Evolutionary conservation across 1,139 yeast species (phyloP), one percentile per base, ranked within the genome.

Genomic region (Kluyveromyces sp.): DNA sequence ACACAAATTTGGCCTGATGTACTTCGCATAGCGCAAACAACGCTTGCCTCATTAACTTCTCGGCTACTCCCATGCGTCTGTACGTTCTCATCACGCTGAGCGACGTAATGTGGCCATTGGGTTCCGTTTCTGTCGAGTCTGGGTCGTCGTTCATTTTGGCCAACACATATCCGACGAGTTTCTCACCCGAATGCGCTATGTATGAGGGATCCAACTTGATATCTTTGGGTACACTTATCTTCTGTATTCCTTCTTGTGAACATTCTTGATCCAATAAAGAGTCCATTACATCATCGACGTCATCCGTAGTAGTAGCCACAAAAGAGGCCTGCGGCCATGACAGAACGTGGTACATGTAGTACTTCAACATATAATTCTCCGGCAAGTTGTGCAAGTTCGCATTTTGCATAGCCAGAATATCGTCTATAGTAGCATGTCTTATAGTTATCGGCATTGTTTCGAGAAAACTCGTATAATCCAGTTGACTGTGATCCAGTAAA

Each of bases 281-380:
- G 8, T 50, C 56, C 36, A 54, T 50, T 25, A 61, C 67, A 4
- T 57, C 65, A 29, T 58, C 62, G 12, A 65, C 62, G 13, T 66
- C 56, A 43, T 71, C 75, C 2, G 75, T 79, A 1, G 94, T 85
- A 1, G 94, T 83, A 19, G 98, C 98, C 30, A 92, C 98, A 68
- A 82, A 92, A 41, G 96, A 86, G 6, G 95, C 94, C 63, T 92
- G 96, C 2, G 99, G 98, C 98, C 98, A 92, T 35, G 96, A 83
- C 46, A 89, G 69, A 16, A 88, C 76, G 64, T 92, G 99, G 64
- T 92, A 92, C 75, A 94, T 76, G 65, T 89, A 92, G 66, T 89
- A 92, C 66, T 89, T 89, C 66, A 89, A 70, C 53, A 84, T 83
- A 62, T 92, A 92, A 66, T 92, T 92, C 64, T 92, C 99, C 3